Percentiles rank a stretch among this genome's conserved stretches.
phyloP scores from a whole-genome alignment of 2,329 filamentous ascomycete genomes.

The Neurospora sp. region DNA sequence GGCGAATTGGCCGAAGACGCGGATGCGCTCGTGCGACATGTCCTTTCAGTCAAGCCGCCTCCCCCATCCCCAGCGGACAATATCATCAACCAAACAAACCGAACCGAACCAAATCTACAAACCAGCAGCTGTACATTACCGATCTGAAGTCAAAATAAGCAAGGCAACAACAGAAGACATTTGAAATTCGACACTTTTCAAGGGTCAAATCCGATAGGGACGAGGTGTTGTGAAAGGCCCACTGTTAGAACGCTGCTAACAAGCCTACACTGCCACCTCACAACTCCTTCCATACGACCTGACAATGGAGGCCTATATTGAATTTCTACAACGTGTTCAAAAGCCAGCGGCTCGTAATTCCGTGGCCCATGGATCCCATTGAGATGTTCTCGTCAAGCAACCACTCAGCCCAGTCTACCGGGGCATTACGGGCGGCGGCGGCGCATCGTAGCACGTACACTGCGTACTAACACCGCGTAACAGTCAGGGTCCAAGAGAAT shows the following conservation, averaged over 20 bases:
- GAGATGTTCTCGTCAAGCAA: background rate
- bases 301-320: background rate
- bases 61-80: background rate
- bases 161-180: background rate
- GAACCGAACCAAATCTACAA: background rate
- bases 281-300: background rate
- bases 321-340: background rate
- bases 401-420: background rate
- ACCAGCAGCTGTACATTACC: background rate
- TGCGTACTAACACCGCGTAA: background rate
- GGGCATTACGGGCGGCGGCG: background rate
- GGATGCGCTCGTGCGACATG: background rate
- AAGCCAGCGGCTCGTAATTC: background rate
- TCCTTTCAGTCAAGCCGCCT: background rate
- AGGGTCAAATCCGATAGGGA: background rate
- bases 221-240: background rate
- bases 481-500: background rate
- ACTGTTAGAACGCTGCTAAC: background rate
- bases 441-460: background rate
- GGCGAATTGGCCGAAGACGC: background rate
- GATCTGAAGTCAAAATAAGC: background rate
- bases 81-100: background rate
- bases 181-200: background rate
- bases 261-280: background rate
- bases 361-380: background rate